Conservation (phyloP, 169 alveolate genomes). For the Besnoitia besnoiti region DNA sequence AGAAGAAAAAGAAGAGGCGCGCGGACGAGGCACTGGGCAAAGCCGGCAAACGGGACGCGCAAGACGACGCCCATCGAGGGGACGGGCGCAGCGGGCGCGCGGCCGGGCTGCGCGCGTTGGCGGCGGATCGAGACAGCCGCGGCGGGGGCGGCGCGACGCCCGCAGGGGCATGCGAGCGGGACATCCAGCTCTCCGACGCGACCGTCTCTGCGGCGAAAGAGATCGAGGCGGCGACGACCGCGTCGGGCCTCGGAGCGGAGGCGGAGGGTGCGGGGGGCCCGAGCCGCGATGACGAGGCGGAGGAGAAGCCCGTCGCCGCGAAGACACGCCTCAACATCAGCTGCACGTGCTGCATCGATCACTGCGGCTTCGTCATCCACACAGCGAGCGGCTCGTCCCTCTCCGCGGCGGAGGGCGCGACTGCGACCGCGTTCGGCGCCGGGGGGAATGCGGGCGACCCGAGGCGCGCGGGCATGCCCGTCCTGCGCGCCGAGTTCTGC, state of each 20-base stretch:
- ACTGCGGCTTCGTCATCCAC: slow-evolving; percentile 57
- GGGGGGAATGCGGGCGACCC: background rate
- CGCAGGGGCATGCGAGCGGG: slow-evolving; percentile 38
- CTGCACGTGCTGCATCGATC: slow-evolving; percentile 56
- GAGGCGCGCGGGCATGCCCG: background rate
- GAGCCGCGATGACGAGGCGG: slow-evolving; percentile 20
- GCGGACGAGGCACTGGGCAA: background rate
- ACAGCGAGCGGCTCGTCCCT: background rate
- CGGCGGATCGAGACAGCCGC: slow-evolving; percentile 52
- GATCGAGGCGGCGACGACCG: slow-evolving; percentile 66
- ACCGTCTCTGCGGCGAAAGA: slow-evolving; percentile 66
- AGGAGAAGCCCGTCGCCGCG: background rate
- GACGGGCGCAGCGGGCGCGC: slow-evolving; percentile 25
- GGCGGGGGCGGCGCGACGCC: slow-evolving; percentile 22
- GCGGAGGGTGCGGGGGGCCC: background rate
- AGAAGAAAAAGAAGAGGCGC: background rate
- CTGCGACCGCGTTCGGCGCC: background rate
- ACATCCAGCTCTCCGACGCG: slow-evolving; percentile 51
- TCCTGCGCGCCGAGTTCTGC: slow-evolving; percentile 60
- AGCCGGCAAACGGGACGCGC: background rate
- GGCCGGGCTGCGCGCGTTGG: background rate
- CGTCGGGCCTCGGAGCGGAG: slow-evolving; percentile 28
- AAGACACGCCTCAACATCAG: slow-evolving; percentile 7
- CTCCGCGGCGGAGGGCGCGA: background rate
- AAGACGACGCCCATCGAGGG: slow-evolving; percentile 1